phyloP scores from a whole-genome alignment of 129 eudicot genomes.

The Flaveria sonorensis region DNA sequence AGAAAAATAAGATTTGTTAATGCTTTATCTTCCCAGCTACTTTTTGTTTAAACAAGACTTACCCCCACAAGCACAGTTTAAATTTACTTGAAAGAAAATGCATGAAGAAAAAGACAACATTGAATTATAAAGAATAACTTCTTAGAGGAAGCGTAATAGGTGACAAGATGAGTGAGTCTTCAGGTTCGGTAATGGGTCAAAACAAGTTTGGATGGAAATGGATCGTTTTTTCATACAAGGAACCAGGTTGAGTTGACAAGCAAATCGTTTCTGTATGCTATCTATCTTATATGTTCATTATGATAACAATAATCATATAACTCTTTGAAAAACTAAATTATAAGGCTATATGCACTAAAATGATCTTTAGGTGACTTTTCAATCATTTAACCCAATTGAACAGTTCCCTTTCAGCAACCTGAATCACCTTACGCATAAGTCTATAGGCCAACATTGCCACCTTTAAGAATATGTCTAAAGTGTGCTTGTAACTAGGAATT shows the following conservation, averaged over 20 bases:
- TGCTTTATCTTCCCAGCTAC: constrained; percentile 35
- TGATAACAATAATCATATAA: too few species aligned
- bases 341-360: neutral
- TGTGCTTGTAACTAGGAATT: neutral
- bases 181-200: neutral
- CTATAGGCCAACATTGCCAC: neutral
- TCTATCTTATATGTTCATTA: too few species aligned
- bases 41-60: neutral
- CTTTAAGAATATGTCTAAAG: constrained; percentile 6
- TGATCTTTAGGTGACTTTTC: neutral
- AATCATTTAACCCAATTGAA: neutral
- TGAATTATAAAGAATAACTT: too few species aligned
- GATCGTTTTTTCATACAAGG: too few species aligned
- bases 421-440: neutral
- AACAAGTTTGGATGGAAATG: too few species aligned
- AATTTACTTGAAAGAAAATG: neutral
- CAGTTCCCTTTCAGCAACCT: neutral
- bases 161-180: too few species aligned
- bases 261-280: too few species aligned
- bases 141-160: too few species aligned
- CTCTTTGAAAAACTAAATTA: too few species aligned
- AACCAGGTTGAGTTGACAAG: too few species aligned
- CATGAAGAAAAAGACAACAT: neutral
- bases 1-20: constrained; percentile 5
- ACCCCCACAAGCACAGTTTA: neutral